A percentile compares a stretch with the other conserved stretches of the same genome.
Evolutionary conservation across 306 rosid species (phyloP).

Genomic region (Quercus mongolica): DNA sequence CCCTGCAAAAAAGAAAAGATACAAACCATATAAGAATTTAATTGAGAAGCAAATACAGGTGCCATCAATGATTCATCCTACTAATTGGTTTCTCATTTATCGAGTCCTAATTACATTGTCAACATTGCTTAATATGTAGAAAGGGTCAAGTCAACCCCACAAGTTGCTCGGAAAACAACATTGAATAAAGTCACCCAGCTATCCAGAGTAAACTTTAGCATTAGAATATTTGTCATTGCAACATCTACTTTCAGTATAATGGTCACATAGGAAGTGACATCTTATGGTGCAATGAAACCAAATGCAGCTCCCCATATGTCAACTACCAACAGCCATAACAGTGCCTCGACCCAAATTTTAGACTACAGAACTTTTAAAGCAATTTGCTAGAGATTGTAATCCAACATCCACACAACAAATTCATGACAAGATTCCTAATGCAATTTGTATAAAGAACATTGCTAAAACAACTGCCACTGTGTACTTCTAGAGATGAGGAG

Average conservation of each 20-base stretch:
- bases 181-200: neutral
- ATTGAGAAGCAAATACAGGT: neutral
- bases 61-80: neutral
- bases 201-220: neutral
- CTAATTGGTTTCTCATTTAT: no score
- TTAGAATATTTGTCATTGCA: neutral
- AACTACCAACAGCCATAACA: neutral
- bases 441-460: neutral
- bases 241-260: neutral
- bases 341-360: neutral
- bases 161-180: neutral
- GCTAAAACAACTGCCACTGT: neutral
- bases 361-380: neutral
- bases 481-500: neutral
- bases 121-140: neutral
- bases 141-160: neutral
- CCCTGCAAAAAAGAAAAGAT: slow-evolving; percentile 46
- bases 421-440: neutral
- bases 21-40: slow-evolving; percentile 15
- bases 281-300: neutral
- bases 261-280: neutral
- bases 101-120: neutral
- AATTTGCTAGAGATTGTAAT: neutral
- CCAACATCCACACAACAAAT: neutral
- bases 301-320: neutral